A percentile compares a stretch with the other conserved stretches of the same genome.
phyloP scores from a whole-genome alignment of 139 green algal genomes.

The Chlamydomonas schloesseri region DNA sequence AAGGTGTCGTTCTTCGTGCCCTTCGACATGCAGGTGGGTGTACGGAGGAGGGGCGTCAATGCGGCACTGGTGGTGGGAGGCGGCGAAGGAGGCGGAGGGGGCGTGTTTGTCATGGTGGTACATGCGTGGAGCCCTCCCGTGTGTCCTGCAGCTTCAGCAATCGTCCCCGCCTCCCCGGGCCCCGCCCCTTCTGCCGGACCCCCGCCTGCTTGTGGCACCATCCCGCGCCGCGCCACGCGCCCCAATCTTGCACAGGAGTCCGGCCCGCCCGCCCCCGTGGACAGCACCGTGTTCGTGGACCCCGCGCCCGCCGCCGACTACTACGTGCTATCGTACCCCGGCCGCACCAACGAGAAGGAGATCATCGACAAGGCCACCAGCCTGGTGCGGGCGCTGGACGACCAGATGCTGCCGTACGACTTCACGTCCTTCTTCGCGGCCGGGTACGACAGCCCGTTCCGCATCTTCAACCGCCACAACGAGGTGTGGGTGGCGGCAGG shows the following conservation, averaged over 20 bases:
- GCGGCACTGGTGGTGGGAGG: too few species aligned
- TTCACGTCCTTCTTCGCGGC: conserved; percentile 52
- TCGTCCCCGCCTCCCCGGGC: too few species aligned
- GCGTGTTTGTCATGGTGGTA: too few species aligned
- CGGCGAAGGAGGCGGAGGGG: too few species aligned
- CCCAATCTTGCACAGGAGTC: conserved; percentile 36
- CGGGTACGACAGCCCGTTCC: conserved; percentile 69
- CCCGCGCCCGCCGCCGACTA: conserved; percentile 36
- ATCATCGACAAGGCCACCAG: conserved; percentile 23
- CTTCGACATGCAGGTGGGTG: conserved; percentile 73
- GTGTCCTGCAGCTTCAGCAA: too few species aligned
- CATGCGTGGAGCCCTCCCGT: too few species aligned
- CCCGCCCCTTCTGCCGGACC: too few species aligned
- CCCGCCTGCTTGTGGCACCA: too few species aligned
- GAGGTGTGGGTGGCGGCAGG: conserved; percentile 55
- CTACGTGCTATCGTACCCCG: conserved; percentile 71
- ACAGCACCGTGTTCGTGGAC: conserved; percentile 64
- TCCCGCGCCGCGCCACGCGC: too few species aligned
- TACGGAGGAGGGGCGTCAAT: too few species aligned
- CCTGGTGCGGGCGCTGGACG: background rate
- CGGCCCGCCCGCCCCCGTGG: conserved; percentile 62
- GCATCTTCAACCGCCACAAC: conserved; percentile 64
- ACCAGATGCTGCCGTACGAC: conserved; percentile 24
- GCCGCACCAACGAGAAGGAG: conserved; percentile 26
- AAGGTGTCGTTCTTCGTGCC: conserved; percentile 84